These are phyloP conservation scores for Lactifluus subvellereus DNA, from an alignment of 768 basidiomycete species.

Conservation along the genomic window DNA sequence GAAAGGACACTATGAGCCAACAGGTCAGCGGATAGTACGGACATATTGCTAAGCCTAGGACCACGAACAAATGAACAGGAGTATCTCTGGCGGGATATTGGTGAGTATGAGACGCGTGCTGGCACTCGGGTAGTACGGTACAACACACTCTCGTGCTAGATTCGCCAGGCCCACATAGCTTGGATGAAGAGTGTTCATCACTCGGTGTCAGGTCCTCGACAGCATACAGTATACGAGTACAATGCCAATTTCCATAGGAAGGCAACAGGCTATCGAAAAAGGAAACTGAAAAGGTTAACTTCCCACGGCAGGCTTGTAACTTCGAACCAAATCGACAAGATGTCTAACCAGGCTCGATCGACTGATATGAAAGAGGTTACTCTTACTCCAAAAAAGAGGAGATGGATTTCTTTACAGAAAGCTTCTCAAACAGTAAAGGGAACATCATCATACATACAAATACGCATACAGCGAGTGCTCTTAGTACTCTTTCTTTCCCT, in stretches of 20 bases:
- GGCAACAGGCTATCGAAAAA: background rate
- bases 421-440: background rate
- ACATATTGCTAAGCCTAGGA: background rate
- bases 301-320: constrained; percentile 2
- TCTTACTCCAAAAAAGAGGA: background rate
- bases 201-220: too few species aligned
- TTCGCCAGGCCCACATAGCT: background rate
- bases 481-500: background rate
- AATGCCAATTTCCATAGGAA: background rate
- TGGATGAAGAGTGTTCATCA: too few species aligned
- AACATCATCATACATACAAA: constrained; percentile 9
- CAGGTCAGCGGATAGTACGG: constrained; percentile 7
- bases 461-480: background rate
- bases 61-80: constrained; percentile 16
- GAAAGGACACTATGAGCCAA: constrained; percentile 50
- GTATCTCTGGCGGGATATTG: constrained; percentile 15
- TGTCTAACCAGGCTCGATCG: constrained; percentile 7
- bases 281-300: background rate
- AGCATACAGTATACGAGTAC: too few species aligned
- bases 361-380: background rate
- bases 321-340: constrained; percentile 7
- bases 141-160: background rate
- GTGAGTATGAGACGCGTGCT: background rate
- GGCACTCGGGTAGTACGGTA: too few species aligned
- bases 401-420: constrained; percentile 5